These are phyloP conservation scores for Trichophyton rubrum DNA, from an alignment of 2,329 filamentous ascomycete species.

Conservation along the genomic window DNA sequence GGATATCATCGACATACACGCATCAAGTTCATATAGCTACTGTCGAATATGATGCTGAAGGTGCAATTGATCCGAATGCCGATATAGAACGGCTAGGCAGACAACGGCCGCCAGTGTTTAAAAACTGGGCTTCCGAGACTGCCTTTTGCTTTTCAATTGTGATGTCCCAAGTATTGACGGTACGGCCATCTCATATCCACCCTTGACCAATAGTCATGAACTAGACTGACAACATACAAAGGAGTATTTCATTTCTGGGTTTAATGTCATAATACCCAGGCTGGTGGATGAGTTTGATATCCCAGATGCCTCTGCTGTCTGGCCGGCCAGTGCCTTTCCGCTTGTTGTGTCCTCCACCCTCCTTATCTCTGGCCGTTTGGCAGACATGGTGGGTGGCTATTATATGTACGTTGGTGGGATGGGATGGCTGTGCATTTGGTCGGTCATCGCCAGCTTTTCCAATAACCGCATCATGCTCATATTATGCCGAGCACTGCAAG, in stretches of 20 bases:
- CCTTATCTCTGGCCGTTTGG: conserved; percentile 43
- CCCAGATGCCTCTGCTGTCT: conserved; percentile 48
- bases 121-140: conserved; percentile 42
- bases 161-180: conserved; percentile 50
- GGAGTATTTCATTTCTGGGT: conserved; percentile 69
- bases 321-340: conserved; percentile 42
- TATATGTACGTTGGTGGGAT: conserved; percentile 52
- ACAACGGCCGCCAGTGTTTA: conserved; percentile 47
- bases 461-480: conserved; percentile 57
- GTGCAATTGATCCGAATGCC: background rate
- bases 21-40: background rate
- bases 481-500: conserved; percentile 60
- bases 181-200: conserved; percentile 21
- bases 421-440: conserved; percentile 54
- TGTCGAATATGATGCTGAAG: background rate
- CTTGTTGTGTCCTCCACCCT: conserved; percentile 38
- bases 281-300: conserved; percentile 52
- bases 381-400: conserved; percentile 52
- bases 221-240: conserved; percentile 17
- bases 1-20: background rate
- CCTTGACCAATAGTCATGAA: background rate
- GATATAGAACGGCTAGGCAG: conserved; percentile 49
- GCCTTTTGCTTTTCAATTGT: conserved; percentile 51
- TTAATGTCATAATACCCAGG: conserved; percentile 55
- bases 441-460: conserved; percentile 57